A percentile compares a stretch with the other conserved stretches of the same genome.
These are phyloP conservation scores for Physcomitrium patens DNA, from an alignment of 225 moss, liverwort and hornwort species.

Conservation along the genomic window DNA sequence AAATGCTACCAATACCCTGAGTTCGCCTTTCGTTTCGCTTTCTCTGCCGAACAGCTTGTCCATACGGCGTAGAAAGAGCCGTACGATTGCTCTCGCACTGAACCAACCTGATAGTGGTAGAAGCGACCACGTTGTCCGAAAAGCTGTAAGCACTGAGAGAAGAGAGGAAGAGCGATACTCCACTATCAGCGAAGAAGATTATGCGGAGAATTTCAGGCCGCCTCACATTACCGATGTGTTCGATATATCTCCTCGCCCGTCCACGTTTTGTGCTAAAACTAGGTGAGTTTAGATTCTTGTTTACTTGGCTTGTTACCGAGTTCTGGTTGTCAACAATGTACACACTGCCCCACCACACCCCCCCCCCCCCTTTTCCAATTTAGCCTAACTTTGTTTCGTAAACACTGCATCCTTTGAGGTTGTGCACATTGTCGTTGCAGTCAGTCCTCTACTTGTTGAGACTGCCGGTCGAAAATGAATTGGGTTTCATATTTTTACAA, in stretches of 20 bases:
- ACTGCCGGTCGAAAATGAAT: too few species aligned
- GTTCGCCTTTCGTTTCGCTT: conserved; percentile 34
- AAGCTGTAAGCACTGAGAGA: conserved; percentile 45
- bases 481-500: too few species aligned
- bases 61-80: neutral
- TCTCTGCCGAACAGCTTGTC: conserved; percentile 14
- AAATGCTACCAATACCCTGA: conserved; percentile 11
- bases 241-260: conserved; percentile 56
- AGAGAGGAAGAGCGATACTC: conserved; percentile 29
- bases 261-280: conserved; percentile 76
- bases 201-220: conserved; percentile 59
- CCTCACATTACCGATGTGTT: conserved; percentile 79
- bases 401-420: too few species aligned
- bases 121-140: conserved; percentile 25
- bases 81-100: conserved; percentile 19
- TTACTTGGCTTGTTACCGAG: neutral
- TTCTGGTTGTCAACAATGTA: neutral
- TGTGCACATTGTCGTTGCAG: too few species aligned
- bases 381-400: too few species aligned
- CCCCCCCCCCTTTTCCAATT: too few species aligned
- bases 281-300: conserved; percentile 46
- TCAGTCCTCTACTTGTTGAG: too few species aligned
- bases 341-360: too few species aligned
- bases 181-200: conserved; percentile 42
- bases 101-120: conserved; percentile 21